Evolutionary conservation across 192 early-diverging fungal genomes (phyloP).

Genomic region (Gryganskiella cystojenkinii): DNA sequence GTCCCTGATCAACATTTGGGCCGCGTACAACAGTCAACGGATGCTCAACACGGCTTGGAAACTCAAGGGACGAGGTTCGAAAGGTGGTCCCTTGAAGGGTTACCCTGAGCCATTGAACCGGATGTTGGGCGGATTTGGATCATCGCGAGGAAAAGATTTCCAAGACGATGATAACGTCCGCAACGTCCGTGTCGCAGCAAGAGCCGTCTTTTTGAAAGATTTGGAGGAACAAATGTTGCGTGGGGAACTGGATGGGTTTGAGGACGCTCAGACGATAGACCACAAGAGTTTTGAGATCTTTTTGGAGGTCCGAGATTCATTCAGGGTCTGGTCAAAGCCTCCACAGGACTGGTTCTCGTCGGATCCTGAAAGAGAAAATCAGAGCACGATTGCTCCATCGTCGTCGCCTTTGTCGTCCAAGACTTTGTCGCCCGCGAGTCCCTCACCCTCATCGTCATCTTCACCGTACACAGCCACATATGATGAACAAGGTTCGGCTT

Average conservation of each 20-base stretch:
- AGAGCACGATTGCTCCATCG: neutral
- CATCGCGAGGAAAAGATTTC: neutral
- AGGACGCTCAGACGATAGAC: slow-evolving; percentile 27
- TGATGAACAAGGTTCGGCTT: neutral
- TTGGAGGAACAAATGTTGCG: slow-evolving; percentile 56
- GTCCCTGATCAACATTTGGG: slow-evolving; percentile 49
- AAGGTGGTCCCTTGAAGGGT: slow-evolving; percentile 9
- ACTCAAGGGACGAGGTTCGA: neutral
- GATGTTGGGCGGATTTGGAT: neutral
- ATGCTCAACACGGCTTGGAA: slow-evolving; percentile 32
- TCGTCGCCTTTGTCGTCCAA: neutral
- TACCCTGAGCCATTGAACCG: slow-evolving; percentile 22
- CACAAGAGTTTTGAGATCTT: slow-evolving; percentile 44
- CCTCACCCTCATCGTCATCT: neutral
- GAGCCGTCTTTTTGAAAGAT: slow-evolving; percentile 62
- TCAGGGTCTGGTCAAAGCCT: slow-evolving; percentile 26
- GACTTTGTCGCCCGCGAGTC: neutral
- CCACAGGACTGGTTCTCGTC: slow-evolving; percentile 33
- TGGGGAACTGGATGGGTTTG: slow-evolving; percentile 38
- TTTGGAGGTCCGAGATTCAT: slow-evolving; percentile 40
- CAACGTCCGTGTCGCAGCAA: slow-evolving; percentile 34
- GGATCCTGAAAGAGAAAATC: neutral
- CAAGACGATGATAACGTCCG: neutral
- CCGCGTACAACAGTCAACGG: slow-evolving; percentile 35
- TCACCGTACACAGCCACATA: neutral